These are phyloP conservation scores for Verticillium nonalfalfae DNA, from an alignment of 2,329 filamentous ascomycete species.

Conservation along the genomic window DNA sequence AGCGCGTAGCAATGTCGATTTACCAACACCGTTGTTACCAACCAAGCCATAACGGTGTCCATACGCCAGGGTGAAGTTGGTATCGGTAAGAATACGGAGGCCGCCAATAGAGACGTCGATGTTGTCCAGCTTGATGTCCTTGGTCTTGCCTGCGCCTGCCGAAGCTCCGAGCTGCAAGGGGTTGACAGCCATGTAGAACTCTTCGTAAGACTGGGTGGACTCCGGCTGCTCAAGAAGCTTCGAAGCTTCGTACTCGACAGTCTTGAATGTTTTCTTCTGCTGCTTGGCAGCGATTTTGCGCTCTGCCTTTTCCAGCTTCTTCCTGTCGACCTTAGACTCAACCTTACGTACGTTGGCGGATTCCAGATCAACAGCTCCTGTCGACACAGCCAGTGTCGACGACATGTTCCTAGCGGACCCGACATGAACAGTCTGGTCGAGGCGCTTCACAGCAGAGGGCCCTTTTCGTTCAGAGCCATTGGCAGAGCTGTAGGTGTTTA, in stretches of 20 bases:
- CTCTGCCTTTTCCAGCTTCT: slow-evolving; percentile 99
- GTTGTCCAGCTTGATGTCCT: slow-evolving; percentile 97
- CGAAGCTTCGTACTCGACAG: slow-evolving; percentile 94
- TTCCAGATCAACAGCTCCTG: slow-evolving; percentile 82
- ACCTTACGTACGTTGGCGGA: slow-evolving; percentile 90
- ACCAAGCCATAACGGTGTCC: slow-evolving; percentile 94
- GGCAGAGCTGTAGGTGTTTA: slow-evolving; percentile 68
- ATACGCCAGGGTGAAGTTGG: slow-evolving; percentile 82
- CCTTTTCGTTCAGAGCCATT: slow-evolving; percentile 67
- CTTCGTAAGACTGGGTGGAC: slow-evolving; percentile 87
- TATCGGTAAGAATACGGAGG: slow-evolving; percentile 83
- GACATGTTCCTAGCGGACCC: slow-evolving; percentile 93
- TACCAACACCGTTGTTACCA: slow-evolving; percentile 98
- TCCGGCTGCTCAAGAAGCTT: slow-evolving; percentile 78
- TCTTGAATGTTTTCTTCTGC: slow-evolving; percentile 97
- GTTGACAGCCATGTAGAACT: slow-evolving; percentile 99
- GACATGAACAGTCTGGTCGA: slow-evolving; percentile 94
- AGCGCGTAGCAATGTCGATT: slow-evolving; percentile 88
- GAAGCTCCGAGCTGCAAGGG: slow-evolving; percentile 77
- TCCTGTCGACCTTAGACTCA: slow-evolving; percentile 94
- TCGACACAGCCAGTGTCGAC: slow-evolving; percentile 83
- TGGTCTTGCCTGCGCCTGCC: slow-evolving; percentile 76
- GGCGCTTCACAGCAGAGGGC: slow-evolving; percentile 71
- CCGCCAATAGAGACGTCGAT: slow-evolving; percentile 93
- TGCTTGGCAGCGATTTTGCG: slow-evolving; percentile 97